Base-by-base conservation (phyloP, 1,284 basidiomycete species). In the Malassezia caprae region DNA sequence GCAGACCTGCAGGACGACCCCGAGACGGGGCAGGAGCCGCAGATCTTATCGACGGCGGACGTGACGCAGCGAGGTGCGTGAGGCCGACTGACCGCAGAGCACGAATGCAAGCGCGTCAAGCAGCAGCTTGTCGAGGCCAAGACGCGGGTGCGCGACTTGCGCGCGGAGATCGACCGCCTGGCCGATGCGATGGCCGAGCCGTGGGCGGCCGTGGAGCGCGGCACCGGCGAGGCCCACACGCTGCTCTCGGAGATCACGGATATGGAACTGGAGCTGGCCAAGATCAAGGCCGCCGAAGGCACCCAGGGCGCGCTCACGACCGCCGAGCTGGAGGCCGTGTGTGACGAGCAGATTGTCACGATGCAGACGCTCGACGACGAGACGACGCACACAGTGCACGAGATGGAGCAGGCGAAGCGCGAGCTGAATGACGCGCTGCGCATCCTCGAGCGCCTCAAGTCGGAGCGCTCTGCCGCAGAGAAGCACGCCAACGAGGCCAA, bases 241-340 rank as follows among this genome's bases (percentile, higher is more conserved):
- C 64, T 69, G 21, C 54, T 68, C 44, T 58, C 65, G 13, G 59
- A 60, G 48, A 68, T 68, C 24, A 61, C 58, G 13, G 66, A 68
- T 34, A 66, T 68, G 66, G 66, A 68, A 56, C 60, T 68, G 4
- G 66, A 66, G 59, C 46, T 68, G 13, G 66, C 66, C 37, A 64
- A 64, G 53, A 68, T 61, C 30, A 60, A 63, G 13, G 66, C 64
- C 0, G 62, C 62, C 24, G 65, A 64, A 23, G 63, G 62, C 19
- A 48, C 58, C 8, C 62, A 68, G 6, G 63, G 65, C 10, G 53
- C 63, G 0, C 32, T 69, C 49, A 69, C 67, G 13, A 63, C 65
- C 6, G 53, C 27, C 23, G 67, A 69, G 43, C 65, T 65, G 0
- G 67, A 67, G 42, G 61, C 61, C 13, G 56, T 58, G 35, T 62